Conservation (phyloP, 2,329 filamentous ascomycete species). For the Neonectria magnoliae region DNA sequence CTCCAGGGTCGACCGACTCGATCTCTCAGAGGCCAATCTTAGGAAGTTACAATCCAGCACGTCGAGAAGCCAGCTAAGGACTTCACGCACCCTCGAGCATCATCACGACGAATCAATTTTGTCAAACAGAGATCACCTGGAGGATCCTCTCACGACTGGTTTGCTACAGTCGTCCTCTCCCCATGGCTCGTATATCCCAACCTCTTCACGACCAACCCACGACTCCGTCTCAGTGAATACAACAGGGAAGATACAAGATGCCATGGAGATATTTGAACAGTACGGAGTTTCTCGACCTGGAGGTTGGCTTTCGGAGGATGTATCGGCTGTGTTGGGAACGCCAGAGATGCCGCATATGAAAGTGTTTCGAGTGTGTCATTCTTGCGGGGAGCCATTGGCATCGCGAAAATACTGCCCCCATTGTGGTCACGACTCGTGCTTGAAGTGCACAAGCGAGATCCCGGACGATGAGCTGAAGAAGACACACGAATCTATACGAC, state of each 20-base stretch:
- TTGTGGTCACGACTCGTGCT: constrained; percentile 63
- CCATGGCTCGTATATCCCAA: not conserved
- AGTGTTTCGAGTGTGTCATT: constrained; percentile 57
- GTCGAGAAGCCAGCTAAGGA: constrained; percentile 20
- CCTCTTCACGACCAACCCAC: constrained; percentile 20
- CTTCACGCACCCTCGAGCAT: not conserved
- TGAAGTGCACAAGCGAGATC: constrained; percentile 56
- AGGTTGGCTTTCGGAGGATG: constrained; percentile 58
- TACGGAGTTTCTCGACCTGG: constrained; percentile 57
- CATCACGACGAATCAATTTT: not conserved
- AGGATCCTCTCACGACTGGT: constrained; percentile 13
- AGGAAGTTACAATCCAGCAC: constrained; percentile 22
- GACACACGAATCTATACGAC: constrained; percentile 6
- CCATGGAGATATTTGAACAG: constrained; percentile 58
- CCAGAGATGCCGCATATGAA: constrained; percentile 35
- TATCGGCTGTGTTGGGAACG: constrained; percentile 24
- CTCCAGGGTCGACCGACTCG: constrained; percentile 8
- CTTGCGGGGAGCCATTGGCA: constrained; percentile 56
- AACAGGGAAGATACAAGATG: constrained; percentile 52
- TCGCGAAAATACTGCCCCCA: constrained; percentile 54
- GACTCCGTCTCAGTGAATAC: constrained; percentile 46
- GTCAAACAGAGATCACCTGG: not conserved
- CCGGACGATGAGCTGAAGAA: constrained; percentile 22
- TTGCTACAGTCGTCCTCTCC: constrained; percentile 10
- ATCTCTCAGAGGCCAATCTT: constrained; percentile 1